Evolutionary conservation across 176 grass and related monocot species (phyloP), one percentile per base, ranked within the genome.

Genomic region (Hyparrhenia diplandra): DNA sequence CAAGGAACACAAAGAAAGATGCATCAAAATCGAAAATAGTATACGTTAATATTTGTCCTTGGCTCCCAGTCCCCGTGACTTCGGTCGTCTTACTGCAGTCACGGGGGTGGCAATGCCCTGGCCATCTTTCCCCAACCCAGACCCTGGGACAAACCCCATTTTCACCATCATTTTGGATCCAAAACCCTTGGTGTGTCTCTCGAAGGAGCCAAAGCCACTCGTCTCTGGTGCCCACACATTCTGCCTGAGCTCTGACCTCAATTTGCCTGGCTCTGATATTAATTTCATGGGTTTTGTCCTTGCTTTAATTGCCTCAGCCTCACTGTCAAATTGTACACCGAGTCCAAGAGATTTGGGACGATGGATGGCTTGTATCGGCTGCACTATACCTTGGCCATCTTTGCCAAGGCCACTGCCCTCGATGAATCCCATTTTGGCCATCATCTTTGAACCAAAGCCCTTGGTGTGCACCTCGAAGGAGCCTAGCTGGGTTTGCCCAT

Each of bases 371-470:
- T 94, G 81, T 57, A 98, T 91, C 8, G 95, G 90, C 68, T 89
- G 92, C 78, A 88, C 61, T 67, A 94, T 98, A 59, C 92, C 95
- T 69, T 98, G 92, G 67, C 95, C 78, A 47, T 94, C 86, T 83
- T 98, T 98, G 59, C 95, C 95, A 75, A 98, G 79, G 32, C 95
- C 92, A 20, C 36, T 36, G 59, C 95, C 95, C 51, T 94, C 95
- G 0, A 98, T 71, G 29, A 98, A 94, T 64, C 95, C 95, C 95
- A 98, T 94, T 78, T 98, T 98, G 6, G 90, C 92, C 92, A 98
- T 90, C 95, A 98, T 94, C 84, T 87, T 98, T 5, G 90, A 98
- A 43, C 95, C 95, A 83, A 98, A 98, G 45, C 92, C 92, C 75
- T 64, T 98, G 23, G 92, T 98, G 39, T 98, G 95, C 71, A 86